Evolutionary conservation across 2,329 filamentous ascomycete genomes (phyloP).

Genomic region (Talaromyces islandicus): DNA sequence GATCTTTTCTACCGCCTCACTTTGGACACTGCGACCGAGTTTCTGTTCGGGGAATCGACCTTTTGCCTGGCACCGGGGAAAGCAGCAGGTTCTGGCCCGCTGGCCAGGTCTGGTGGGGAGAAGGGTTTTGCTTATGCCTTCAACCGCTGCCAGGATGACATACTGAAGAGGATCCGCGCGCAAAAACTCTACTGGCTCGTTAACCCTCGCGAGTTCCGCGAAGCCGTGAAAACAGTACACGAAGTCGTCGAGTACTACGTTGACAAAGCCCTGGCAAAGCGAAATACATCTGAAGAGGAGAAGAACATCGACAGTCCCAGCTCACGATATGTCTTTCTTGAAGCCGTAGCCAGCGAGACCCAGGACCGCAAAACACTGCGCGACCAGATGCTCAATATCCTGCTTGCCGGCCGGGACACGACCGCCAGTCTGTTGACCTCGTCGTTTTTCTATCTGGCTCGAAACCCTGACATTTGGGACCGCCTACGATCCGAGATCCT

Average conservation of each 20-base stretch:
- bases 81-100: conserved; percentile 41
- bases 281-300: conserved; percentile 38
- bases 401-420: conserved; percentile 49
- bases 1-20: conserved; percentile 77
- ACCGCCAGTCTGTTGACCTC: conserved; percentile 42
- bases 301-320: conserved; percentile 6
- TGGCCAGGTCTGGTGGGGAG: conserved; percentile 34
- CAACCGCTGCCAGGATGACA: conserved; percentile 26
- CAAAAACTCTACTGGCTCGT: conserved; percentile 33
- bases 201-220: conserved; percentile 33
- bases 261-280: conserved; percentile 56
- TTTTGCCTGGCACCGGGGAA: conserved; percentile 37
- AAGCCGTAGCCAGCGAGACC: conserved; percentile 48
- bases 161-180: conserved; percentile 24
- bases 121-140: conserved; percentile 33
- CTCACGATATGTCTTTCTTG: conserved; percentile 49
- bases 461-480: conserved; percentile 29
- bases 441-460: conserved; percentile 40
- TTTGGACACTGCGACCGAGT: conserved; percentile 79
- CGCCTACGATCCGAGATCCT: conserved; percentile 44
- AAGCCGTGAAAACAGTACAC: conserved; percentile 37
- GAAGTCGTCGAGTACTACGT: conserved; percentile 53
- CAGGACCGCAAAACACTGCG: conserved; percentile 42
- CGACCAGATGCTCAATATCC: conserved; percentile 45
- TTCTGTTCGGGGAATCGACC: conserved; percentile 74